Conservation (phyloP, 352 stramenopile genomes). For the Phytopythium aichiense region DNA sequence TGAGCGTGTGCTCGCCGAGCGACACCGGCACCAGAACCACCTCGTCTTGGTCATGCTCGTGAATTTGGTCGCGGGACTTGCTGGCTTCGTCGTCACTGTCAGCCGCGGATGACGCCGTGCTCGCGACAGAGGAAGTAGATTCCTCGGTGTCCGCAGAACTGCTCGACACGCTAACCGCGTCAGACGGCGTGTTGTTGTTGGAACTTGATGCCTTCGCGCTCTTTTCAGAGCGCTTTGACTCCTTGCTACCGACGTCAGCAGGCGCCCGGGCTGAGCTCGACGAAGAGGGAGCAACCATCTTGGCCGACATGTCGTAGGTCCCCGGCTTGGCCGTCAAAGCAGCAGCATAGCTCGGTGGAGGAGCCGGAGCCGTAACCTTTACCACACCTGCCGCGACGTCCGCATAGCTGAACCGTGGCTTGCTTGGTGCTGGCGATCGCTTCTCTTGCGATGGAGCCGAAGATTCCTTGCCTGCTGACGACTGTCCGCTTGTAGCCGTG, state of each 20-base stretch:
- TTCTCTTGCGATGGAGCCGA: slow-evolving; percentile 5
- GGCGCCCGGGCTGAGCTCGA: not conserved
- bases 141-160: slow-evolving; percentile 82
- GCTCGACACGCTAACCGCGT: slow-evolving; percentile 68
- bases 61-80: slow-evolving; percentile 6
- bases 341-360: slow-evolving; percentile 64
- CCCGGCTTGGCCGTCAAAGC: slow-evolving; percentile 38
- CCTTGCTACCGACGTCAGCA: not conserved
- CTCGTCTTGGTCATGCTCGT: not conserved
- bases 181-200: slow-evolving; percentile 8
- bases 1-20: slow-evolving; percentile 66
- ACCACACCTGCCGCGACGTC: slow-evolving; percentile 63
- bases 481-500: slow-evolving; percentile 25
- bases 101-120: slow-evolving; percentile 36
- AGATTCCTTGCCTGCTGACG: slow-evolving; percentile 13
- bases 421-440: not conserved
- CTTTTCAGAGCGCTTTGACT: not conserved
- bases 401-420: slow-evolving; percentile 64
- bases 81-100: slow-evolving; percentile 55
- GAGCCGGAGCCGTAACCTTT: slow-evolving; percentile 23
- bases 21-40: slow-evolving; percentile 20
- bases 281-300: not conserved
- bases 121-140: slow-evolving; percentile 36
- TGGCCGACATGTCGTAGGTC: slow-evolving; percentile 2
- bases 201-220: not conserved